Percentiles rank a stretch among this genome's conserved stretches.
Conservation (phyloP, 2,329 filamentous ascomycete genomes). For the Aspergillus tanneri region DNA sequence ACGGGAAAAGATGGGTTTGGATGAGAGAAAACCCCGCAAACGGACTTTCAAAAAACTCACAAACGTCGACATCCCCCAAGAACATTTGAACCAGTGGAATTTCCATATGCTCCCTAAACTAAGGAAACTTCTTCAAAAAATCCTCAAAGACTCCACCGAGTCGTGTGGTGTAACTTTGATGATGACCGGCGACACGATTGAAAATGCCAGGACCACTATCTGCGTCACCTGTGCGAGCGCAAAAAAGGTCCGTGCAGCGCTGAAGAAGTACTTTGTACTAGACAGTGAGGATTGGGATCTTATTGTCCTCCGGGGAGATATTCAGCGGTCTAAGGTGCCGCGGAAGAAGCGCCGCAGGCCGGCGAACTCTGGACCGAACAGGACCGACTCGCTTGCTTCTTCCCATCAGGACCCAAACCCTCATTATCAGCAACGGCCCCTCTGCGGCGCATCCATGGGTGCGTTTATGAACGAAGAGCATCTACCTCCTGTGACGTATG, state of each 20-base stretch:
- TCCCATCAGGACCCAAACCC: constrained; percentile 56
- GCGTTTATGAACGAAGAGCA: constrained; percentile 84
- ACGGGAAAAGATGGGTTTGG: constrained; percentile 22
- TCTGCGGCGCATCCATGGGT: constrained; percentile 88
- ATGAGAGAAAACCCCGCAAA: constrained; percentile 38
- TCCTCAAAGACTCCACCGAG: constrained; percentile 59
- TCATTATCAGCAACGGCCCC: constrained; percentile 73
- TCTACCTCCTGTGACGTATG: constrained; percentile 85
- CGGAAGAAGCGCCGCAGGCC: constrained; percentile 42
- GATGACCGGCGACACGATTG: constrained; percentile 58
- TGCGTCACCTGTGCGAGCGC: constrained; percentile 62
- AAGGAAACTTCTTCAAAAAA: constrained; percentile 58
- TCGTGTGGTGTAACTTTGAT: constrained; percentile 62
- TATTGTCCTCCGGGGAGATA: constrained; percentile 60
- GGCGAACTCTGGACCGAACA: constrained; percentile 30
- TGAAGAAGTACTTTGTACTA: constrained; percentile 59
- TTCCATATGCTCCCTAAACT: constrained; percentile 57
- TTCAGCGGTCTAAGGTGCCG: constrained; percentile 55
- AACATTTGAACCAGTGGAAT: constrained; percentile 60
- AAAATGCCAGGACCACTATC: constrained; percentile 60
- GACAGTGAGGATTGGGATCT: constrained; percentile 58
- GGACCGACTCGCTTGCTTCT: constrained; percentile 28
- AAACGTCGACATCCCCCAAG: constrained; percentile 54
- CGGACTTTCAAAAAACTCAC: constrained; percentile 47
- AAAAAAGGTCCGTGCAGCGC: constrained; percentile 57